These are phyloP conservation scores for Aphanomyces astaci DNA, from an alignment of 352 stramenopile species.

Conservation along the genomic window DNA sequence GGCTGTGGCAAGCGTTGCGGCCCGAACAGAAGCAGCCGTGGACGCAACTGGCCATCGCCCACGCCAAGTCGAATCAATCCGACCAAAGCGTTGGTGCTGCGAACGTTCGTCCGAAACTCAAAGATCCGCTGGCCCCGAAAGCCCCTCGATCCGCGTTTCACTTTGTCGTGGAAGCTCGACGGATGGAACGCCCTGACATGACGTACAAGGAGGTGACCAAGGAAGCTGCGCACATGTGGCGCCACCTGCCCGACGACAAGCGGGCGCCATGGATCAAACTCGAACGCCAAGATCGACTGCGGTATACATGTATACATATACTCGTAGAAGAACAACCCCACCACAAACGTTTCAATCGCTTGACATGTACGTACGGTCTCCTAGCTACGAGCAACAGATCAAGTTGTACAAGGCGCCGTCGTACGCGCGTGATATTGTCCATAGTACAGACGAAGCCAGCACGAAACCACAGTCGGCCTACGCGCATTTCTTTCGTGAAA, in stretches of 20 bases:
- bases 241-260: slow-evolving; percentile 33
- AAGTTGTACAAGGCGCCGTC: slow-evolving; percentile 39
- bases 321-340: no score
- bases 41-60: neutral
- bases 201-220: slow-evolving; percentile 45
- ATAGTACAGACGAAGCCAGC: slow-evolving; percentile 27
- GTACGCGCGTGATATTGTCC: slow-evolving; percentile 39
- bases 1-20: neutral
- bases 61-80: no score
- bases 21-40: neutral
- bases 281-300: slow-evolving; percentile 36
- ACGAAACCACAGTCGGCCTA: slow-evolving; percentile 40
- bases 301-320: slow-evolving; percentile 33
- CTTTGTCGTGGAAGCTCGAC: slow-evolving; percentile 50
- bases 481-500: slow-evolving; percentile 34
- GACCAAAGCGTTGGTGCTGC: no score
- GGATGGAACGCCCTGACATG: slow-evolving; percentile 37
- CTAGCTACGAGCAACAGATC: slow-evolving; percentile 39
- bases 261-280: slow-evolving; percentile 44
- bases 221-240: slow-evolving; percentile 52
- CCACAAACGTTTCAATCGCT: no score
- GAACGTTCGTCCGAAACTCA: slow-evolving; percentile 7
- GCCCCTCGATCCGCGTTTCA: slow-evolving; percentile 48
- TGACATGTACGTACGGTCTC: no score
- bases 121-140: slow-evolving; percentile 38